Evolutionary conservation across 495 filamentous ascomycete genomes (phyloP).

Genomic region (Cercophora sp.): DNA sequence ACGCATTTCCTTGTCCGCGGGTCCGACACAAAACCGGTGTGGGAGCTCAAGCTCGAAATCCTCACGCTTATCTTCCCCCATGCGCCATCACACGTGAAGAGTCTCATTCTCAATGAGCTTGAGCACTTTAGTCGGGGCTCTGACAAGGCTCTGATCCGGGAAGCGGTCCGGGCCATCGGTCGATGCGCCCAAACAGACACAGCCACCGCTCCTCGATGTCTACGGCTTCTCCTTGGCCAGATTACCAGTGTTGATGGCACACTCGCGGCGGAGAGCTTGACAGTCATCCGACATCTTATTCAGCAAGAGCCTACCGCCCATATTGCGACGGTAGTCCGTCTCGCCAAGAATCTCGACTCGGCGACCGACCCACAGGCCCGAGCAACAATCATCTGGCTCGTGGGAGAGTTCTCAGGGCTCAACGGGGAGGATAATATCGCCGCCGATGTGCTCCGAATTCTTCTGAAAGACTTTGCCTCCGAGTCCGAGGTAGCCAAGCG

Average conservation of each 20-base stretch:
- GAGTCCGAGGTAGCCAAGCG: conserved; percentile 83
- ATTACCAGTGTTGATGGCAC: conserved; percentile 80
- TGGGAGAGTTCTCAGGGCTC: conserved; percentile 84
- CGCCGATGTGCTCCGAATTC: conserved; percentile 84
- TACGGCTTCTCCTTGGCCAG: conserved; percentile 75
- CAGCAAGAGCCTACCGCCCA: conserved; percentile 82
- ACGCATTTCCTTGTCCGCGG: conserved; percentile 82
- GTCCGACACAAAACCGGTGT: conserved; percentile 76
- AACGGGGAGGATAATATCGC: conserved; percentile 82
- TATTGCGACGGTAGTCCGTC: conserved; percentile 69
- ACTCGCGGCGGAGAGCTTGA: conserved; percentile 84
- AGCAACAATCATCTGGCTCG: conserved; percentile 94
- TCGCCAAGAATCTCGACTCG: conserved; percentile 88
- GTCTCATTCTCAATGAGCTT: conserved; percentile 83
- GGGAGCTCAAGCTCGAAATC: conserved; percentile 86
- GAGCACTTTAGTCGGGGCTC: conserved; percentile 82
- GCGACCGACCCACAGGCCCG: conserved; percentile 79
- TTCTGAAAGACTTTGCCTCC: conserved; percentile 76
- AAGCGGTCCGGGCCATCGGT: conserved; percentile 87
- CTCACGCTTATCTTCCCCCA: conserved; percentile 87
- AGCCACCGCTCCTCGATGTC: conserved; percentile 66
- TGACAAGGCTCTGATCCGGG: conserved; percentile 73
- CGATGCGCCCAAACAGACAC: conserved; percentile 80
- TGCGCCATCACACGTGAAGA: conserved; percentile 67
- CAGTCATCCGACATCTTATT: conserved; percentile 91